Conservation (phyloP, 2,329 filamentous ascomycete genomes). For the Fusarium sp. region DNA sequence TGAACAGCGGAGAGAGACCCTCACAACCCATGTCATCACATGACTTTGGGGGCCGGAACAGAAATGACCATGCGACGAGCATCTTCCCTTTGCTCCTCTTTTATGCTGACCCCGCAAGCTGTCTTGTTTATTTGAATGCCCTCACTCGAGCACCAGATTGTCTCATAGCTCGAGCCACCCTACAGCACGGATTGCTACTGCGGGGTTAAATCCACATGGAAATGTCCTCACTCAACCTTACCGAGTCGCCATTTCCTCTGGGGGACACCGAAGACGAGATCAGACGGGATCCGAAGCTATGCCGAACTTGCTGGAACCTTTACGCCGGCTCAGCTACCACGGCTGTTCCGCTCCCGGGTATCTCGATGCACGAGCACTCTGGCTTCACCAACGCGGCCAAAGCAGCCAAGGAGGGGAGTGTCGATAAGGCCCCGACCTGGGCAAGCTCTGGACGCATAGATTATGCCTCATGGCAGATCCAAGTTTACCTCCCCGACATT, state of each 20-base stretch:
- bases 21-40: neutral
- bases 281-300: slow-evolving; percentile 17
- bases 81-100: neutral
- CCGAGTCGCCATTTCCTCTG: slow-evolving; percentile 10
- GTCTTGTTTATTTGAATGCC: neutral
- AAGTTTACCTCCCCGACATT: slow-evolving; percentile 21
- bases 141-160: neutral
- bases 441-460: slow-evolving; percentile 20
- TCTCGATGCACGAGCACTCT: slow-evolving; percentile 34
- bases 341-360: slow-evolving; percentile 12
- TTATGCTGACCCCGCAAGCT: neutral
- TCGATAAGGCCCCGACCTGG: slow-evolving; percentile 22
- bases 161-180: neutral
- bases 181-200: neutral
- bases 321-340: slow-evolving; percentile 26
- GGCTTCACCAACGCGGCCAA: slow-evolving; percentile 15
- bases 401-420: slow-evolving; percentile 9
- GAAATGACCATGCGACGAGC: neutral
- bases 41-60: neutral
- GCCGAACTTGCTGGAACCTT: slow-evolving; percentile 35
- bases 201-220: slow-evolving; percentile 13
- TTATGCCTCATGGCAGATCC: slow-evolving; percentile 29
- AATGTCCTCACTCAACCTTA: slow-evolving; percentile 29
- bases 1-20: neutral
- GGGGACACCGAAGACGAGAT: slow-evolving; percentile 31